phyloP scores from a whole-genome alignment of 306 rosid species.

The Fragaria iinumae region DNA sequence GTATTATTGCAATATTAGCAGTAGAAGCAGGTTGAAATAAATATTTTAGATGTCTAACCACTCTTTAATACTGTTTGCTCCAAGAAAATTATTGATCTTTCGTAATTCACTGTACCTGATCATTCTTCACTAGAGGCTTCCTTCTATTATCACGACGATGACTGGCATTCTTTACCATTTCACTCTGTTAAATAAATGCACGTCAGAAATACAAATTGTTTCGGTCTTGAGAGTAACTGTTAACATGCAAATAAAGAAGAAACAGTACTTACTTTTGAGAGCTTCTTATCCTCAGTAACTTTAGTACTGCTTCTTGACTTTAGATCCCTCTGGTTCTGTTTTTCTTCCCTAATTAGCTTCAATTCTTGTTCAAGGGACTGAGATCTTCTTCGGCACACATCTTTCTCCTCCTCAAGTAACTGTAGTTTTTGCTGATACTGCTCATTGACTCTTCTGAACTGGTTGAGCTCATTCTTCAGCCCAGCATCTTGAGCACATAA shows the following conservation, averaged over 20 bases:
- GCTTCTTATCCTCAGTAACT: constrained; percentile 50
- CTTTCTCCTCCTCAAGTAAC: constrained; percentile 40
- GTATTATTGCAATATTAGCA: constrained; percentile 17
- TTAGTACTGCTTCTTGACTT: constrained; percentile 36
- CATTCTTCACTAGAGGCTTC: constrained; percentile 49
- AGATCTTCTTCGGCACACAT: constrained; percentile 28
- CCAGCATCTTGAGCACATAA: constrained; percentile 20
- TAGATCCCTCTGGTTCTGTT: constrained; percentile 30
- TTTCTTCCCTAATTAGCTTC: constrained; percentile 32
- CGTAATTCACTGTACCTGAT: constrained; percentile 40
- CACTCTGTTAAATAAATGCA: constrained; percentile 44
- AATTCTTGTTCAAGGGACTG: constrained; percentile 40
- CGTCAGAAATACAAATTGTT: constrained; percentile 19
- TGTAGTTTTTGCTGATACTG: constrained; percentile 32
- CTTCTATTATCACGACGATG: constrained; percentile 49
- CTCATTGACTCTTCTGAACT: constrained; percentile 22
- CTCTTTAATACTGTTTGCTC: constrained; percentile 46
- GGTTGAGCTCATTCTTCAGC: constrained; percentile 30
- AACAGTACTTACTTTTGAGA: constrained; percentile 48
- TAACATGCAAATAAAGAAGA: constrained; percentile 27
- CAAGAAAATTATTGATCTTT: constrained; percentile 46
- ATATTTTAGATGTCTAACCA: constrained; percentile 47
- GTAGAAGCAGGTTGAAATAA: constrained; percentile 18
- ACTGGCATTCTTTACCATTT: constrained; percentile 46
- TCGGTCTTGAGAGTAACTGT: constrained; percentile 21